Conservation (phyloP, 106 monocot species). For the Apostasia ramifera region DNA sequence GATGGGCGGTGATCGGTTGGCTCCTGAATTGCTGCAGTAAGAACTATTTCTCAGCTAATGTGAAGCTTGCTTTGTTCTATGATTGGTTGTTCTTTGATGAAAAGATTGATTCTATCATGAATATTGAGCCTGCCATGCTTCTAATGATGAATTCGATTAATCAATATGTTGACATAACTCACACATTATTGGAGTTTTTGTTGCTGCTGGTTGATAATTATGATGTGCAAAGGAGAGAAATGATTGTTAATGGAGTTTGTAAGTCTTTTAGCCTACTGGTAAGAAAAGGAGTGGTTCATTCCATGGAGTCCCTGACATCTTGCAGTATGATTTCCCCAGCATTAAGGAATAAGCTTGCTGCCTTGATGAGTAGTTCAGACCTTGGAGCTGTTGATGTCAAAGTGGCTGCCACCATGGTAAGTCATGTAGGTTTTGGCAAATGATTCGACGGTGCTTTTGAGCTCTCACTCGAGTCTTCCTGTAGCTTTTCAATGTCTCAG, state of each 20-base stretch:
- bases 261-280: slow-evolving; percentile 30
- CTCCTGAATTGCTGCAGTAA: slow-evolving; percentile 60
- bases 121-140: slow-evolving; percentile 82
- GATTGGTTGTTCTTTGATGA: slow-evolving; percentile 92
- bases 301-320: slow-evolving; percentile 42
- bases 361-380: not conserved
- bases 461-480: not conserved
- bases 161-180: slow-evolving; percentile 62
- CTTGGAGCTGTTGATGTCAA: not conserved
- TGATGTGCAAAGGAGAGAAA: slow-evolving; percentile 48
- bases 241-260: slow-evolving; percentile 37
- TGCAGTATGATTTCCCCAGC: slow-evolving; percentile 31
- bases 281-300: slow-evolving; percentile 55
- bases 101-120: slow-evolving; percentile 49
- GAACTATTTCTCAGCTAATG: slow-evolving; percentile 61
- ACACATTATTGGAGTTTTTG: slow-evolving; percentile 71
- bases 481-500: too few species aligned
- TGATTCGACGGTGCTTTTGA: not conserved
- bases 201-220: slow-evolving; percentile 79
- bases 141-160: slow-evolving; percentile 77
- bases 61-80: slow-evolving; percentile 84
- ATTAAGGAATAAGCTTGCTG: slow-evolving; percentile 39
- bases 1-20: slow-evolving; percentile 93
- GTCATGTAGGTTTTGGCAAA: not conserved
- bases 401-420: not conserved